Evolutionary conservation across 2,329 filamentous ascomycete species (phyloP).

Genomic region (Penicillium aurantiogriseum): DNA sequence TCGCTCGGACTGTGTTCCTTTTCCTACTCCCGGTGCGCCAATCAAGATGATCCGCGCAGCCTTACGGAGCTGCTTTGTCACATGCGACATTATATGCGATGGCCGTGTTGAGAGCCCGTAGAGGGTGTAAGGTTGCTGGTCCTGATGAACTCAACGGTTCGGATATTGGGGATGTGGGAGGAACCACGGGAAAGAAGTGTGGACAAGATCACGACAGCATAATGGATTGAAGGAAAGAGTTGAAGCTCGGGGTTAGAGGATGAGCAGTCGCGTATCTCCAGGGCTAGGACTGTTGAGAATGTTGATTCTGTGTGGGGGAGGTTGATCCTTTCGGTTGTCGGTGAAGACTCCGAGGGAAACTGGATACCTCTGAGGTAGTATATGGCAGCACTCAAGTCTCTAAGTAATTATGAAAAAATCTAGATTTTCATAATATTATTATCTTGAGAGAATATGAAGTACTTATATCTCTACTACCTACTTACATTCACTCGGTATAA

Average conservation of each 20-base stretch:
- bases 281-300: conserved; percentile 8
- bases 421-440: too few species aligned
- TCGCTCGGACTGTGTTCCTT: conserved; percentile 91
- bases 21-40: conserved; percentile 93
- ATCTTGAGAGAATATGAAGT: neutral
- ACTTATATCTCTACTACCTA: neutral
- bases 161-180: conserved; percentile 1
- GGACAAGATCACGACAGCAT: conserved; percentile 5
- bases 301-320: conserved; percentile 30
- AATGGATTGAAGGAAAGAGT: neutral
- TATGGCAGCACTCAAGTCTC: neutral
- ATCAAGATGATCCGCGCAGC: conserved; percentile 93
- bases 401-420: neutral
- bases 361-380: neutral
- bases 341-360: conserved; percentile 29
- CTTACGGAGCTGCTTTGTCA: conserved; percentile 60
- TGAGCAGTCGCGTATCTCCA: conserved; percentile 10
- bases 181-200: neutral
- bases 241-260: conserved; percentile 7
- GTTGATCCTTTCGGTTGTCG: conserved; percentile 33
- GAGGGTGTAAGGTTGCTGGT: neutral
- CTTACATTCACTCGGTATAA: neutral
- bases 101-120: neutral
- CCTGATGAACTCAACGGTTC: conserved; percentile 5
- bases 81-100: conserved; percentile 29